phyloP scores from a whole-genome alignment of 768 basidiomycete genomes.

The Mycena venus region DNA sequence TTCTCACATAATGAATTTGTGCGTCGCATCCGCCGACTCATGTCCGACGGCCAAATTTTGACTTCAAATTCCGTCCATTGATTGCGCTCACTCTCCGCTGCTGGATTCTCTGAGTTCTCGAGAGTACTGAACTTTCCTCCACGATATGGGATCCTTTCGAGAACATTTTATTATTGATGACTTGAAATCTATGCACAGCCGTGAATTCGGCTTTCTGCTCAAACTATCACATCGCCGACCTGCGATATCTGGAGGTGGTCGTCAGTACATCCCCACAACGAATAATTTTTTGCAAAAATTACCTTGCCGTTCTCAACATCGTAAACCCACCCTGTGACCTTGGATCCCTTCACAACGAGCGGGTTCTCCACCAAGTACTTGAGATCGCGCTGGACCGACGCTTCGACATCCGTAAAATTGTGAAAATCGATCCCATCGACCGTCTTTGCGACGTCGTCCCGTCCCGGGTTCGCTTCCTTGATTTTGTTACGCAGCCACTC shows the following conservation, averaged over 20 bases:
- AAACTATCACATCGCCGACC: not conserved
- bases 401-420: constrained; percentile 55
- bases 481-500: constrained; percentile 52
- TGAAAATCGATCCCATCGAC: constrained; percentile 59
- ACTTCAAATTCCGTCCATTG: too few species aligned
- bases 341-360: constrained; percentile 54
- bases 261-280: not conserved
- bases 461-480: constrained; percentile 43
- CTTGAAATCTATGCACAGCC: too few species aligned
- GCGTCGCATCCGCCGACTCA: too few species aligned
- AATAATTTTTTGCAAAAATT: constrained; percentile 31
- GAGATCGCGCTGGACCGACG: constrained; percentile 58
- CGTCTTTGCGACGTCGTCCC: constrained; percentile 36
- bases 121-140: too few species aligned
- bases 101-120: too few species aligned
- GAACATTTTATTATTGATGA: too few species aligned
- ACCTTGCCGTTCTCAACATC: constrained; percentile 66
- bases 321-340: constrained; percentile 64
- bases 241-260: not conserved
- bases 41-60: too few species aligned
- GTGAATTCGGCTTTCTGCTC: not conserved
- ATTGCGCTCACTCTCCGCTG: too few species aligned
- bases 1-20: too few species aligned
- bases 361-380: constrained; percentile 56
- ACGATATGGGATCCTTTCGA: too few species aligned